Evolutionary conservation across 345 rosid species (phyloP).

Genomic region (Murraya paniculata): DNA sequence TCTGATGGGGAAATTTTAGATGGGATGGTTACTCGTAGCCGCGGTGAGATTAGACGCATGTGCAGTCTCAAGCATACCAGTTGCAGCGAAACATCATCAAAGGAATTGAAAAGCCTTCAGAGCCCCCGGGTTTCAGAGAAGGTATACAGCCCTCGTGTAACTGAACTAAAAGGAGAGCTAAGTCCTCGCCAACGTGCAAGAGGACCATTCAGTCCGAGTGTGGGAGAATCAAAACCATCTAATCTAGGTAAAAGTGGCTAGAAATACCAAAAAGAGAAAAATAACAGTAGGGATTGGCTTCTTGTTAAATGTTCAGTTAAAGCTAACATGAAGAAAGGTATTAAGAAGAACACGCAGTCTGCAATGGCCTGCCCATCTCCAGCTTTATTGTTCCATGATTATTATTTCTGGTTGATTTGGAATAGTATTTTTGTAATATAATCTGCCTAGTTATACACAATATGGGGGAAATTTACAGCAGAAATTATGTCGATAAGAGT

Average conservation of each 20-base stretch:
- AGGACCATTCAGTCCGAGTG: constrained; percentile 58
- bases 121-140: constrained; percentile 64
- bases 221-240: constrained; percentile 50
- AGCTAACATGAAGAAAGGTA: background rate
- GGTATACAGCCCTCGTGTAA: constrained; percentile 52
- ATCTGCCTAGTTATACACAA: background rate
- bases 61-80: constrained; percentile 58
- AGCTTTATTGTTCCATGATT: background rate
- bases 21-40: constrained; percentile 74
- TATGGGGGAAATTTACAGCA: background rate
- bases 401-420: background rate
- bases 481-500: background rate
- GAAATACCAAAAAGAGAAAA: background rate
- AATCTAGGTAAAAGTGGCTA: constrained; percentile 63
- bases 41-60: constrained; percentile 73
- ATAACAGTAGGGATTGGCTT: background rate
- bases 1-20: constrained; percentile 76
- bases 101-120: constrained; percentile 43
- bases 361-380: background rate
- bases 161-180: constrained; percentile 46
- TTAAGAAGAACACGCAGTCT: background rate
- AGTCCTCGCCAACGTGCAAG: constrained; percentile 62
- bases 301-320: background rate
- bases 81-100: constrained; percentile 41
- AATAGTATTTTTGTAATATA: background rate